A percentile compares a stretch with the other conserved stretches of the same genome.
These are phyloP conservation scores for Irpex rosettiformis DNA, from an alignment of 1,284 basidiomycete species.

Conservation along the genomic window DNA sequence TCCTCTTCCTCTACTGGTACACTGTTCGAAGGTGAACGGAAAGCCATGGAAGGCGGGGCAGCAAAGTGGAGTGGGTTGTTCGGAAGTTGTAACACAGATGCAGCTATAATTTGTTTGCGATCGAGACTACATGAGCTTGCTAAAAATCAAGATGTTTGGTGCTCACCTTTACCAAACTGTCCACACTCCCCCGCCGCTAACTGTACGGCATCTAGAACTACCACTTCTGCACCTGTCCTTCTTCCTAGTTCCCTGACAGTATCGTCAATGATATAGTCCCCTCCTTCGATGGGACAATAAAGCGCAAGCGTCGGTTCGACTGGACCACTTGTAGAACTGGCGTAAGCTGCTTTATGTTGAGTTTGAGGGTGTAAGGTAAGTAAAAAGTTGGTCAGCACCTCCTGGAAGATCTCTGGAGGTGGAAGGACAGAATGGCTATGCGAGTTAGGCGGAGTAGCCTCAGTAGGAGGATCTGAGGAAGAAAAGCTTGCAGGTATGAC, in stretches of 20 bases:
- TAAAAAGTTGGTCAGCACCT: constrained; percentile 68
- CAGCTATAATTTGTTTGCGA: constrained; percentile 38
- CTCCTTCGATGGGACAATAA: constrained; percentile 86
- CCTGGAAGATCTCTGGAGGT: constrained; percentile 60
- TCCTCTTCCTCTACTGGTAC: constrained; percentile 27
- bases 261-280: constrained; percentile 70
- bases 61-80: constrained; percentile 71
- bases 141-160: not conserved
- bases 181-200: constrained; percentile 81
- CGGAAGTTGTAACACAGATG: constrained; percentile 61
- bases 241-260: constrained; percentile 76
- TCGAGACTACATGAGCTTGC: not conserved
- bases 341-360: constrained; percentile 67
- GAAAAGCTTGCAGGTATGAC: constrained; percentile 27
- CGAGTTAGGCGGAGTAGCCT: constrained; percentile 12
- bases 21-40: constrained; percentile 18
- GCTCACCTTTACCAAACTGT: constrained; percentile 66
- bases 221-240: constrained; percentile 70
- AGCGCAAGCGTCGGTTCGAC: constrained; percentile 76
- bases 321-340: constrained; percentile 45
- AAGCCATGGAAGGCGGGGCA: constrained; percentile 30
- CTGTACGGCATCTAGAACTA: constrained; percentile 78
- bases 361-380: constrained; percentile 77
- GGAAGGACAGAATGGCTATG: constrained; percentile 34
- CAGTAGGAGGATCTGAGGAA: constrained; percentile 19